A percentile compares a stretch with the other conserved stretches of the same genome.
Evolutionary conservation across 2,329 filamentous ascomycete species (phyloP).

Genomic region (Neofusicoccum ribis): DNA sequence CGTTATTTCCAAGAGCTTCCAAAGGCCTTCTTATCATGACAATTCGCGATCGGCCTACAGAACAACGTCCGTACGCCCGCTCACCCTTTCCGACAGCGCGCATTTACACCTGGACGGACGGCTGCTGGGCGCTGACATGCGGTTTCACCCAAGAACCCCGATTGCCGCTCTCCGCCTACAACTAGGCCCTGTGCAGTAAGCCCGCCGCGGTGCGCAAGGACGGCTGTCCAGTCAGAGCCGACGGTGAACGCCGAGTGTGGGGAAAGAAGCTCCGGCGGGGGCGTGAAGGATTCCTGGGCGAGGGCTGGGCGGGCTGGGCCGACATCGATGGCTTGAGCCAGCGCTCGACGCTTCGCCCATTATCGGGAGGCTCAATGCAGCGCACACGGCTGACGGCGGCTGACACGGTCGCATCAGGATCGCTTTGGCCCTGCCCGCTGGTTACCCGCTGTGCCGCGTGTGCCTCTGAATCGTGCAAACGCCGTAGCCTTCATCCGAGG

Average conservation of each 20-base stretch:
- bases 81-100: too few species aligned
- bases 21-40: too few species aligned
- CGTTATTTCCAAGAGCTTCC: too few species aligned
- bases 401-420: background rate
- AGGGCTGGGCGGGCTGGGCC: background rate
- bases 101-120: too few species aligned
- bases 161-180: background rate
- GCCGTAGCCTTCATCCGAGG: too few species aligned
- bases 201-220: background rate
- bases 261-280: conserved; percentile 2
- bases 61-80: too few species aligned
- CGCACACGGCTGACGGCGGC: background rate
- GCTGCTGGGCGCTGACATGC: too few species aligned
- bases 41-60: too few species aligned
- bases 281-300: background rate
- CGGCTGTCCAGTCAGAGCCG: background rate
- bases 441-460: too few species aligned
- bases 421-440: too few species aligned
- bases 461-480: too few species aligned
- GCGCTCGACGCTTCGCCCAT: background rate
- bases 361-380: background rate
- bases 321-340: background rate
- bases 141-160: too few species aligned
- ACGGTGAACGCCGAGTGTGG: background rate
- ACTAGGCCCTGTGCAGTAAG: background rate